phyloP scores from a whole-genome alignment of 768 basidiomycete species.

The Guyanaporus albipodus region DNA sequence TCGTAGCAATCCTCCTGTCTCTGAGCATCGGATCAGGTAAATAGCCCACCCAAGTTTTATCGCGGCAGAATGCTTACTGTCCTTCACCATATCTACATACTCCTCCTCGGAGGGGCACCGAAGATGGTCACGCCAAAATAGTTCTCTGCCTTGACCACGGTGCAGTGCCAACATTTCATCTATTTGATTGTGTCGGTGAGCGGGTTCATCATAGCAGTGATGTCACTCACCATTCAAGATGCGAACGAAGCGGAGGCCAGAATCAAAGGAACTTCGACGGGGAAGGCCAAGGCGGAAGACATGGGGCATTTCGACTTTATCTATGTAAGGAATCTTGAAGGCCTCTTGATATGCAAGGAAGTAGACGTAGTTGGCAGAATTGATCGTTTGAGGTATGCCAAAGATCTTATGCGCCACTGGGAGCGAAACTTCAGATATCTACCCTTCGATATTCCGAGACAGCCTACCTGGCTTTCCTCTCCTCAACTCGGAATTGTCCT shows the following conservation, averaged over 20 bases:
- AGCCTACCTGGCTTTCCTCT: slow-evolving; percentile 76
- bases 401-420: slow-evolving; percentile 97
- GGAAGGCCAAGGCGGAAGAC: slow-evolving; percentile 35
- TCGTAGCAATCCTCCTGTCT: slow-evolving; percentile 90
- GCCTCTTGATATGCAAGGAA: slow-evolving; percentile 90
- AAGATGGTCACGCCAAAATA: slow-evolving; percentile 90
- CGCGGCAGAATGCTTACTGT: slow-evolving; percentile 53
- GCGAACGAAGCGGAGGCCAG: slow-evolving; percentile 52
- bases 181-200: slow-evolving; percentile 9
- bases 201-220: not conserved
- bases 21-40: slow-evolving; percentile 39
- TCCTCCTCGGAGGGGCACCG: slow-evolving; percentile 92
- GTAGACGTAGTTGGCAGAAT: slow-evolving; percentile 95
- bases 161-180: slow-evolving; percentile 79
- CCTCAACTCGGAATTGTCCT: slow-evolving; percentile 84
- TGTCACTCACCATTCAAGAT: slow-evolving; percentile 66
- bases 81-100: slow-evolving; percentile 93
- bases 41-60: not conserved
- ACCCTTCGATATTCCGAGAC: not conserved
- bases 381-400: slow-evolving; percentile 94
- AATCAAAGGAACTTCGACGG: not conserved
- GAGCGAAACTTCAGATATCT: not conserved
- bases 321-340: slow-evolving; percentile 33
- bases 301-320: slow-evolving; percentile 18
- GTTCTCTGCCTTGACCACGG: slow-evolving; percentile 89